A percentile compares a stretch with the other conserved stretches of the same genome.
These are phyloP conservation scores for Camelina sativa DNA, from an alignment of 345 rosid genomes.

Conservation along the genomic window DNA sequence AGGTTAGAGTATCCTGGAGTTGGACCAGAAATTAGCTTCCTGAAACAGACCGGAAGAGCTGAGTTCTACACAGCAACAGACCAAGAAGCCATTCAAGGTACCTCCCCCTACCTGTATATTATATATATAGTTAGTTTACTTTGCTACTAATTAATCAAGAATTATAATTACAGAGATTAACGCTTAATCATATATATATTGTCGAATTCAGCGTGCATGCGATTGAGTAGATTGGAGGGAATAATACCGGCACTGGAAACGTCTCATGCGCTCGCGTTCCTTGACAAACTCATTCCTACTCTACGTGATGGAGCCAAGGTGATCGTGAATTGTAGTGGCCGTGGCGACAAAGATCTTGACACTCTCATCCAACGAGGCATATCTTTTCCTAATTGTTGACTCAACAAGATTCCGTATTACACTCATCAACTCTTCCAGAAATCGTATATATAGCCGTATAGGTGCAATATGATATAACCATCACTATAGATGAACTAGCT, in stretches of 20 bases:
- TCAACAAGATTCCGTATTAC: conserved; percentile 10
- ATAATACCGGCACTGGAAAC: conserved; percentile 81
- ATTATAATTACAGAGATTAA: neutral
- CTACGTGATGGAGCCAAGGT: conserved; percentile 59
- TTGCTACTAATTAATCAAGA: neutral
- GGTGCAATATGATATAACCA: neutral
- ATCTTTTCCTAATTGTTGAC: conserved; percentile 12
- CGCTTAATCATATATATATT: neutral
- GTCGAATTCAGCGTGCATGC: conserved; percentile 53
- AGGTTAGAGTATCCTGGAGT: conserved; percentile 88
- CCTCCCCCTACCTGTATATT: conserved; percentile 20
- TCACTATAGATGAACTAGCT: neutral
- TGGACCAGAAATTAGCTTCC: conserved; percentile 76
- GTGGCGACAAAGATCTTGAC: conserved; percentile 69
- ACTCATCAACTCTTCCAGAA: neutral
- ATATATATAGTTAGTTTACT: neutral
- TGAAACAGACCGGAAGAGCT: conserved; percentile 70
- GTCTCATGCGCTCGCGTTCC: conserved; percentile 77
- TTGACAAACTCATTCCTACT: conserved; percentile 71
- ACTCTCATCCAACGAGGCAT: conserved; percentile 36
- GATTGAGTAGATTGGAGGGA: conserved; percentile 68
- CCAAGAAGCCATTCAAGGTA: conserved; percentile 78
- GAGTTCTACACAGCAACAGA: conserved; percentile 72
- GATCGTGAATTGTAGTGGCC: conserved; percentile 74
- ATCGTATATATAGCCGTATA: neutral